Evolutionary conservation across 192 early-diverging fungal species (phyloP).

Genomic region (Paraglomus brasilianum): DNA sequence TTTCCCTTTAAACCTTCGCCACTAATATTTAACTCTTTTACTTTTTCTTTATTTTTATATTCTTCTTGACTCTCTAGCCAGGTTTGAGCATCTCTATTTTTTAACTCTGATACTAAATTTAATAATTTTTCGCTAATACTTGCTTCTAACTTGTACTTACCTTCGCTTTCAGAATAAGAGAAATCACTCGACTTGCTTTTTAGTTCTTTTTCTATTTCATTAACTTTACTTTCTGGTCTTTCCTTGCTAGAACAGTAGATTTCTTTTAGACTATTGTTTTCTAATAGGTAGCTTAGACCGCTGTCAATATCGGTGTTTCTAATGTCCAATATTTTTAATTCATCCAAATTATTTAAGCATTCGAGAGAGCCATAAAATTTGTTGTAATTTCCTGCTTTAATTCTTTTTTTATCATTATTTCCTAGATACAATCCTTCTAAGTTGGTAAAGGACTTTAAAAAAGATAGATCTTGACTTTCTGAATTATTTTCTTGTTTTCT

Average conservation of each 20-base stretch:
- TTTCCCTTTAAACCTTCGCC: background rate
- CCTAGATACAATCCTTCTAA: background rate
- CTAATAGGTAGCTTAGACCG: no score
- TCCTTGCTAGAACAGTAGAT: no score
- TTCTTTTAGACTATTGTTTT: no score
- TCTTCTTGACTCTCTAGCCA: background rate
- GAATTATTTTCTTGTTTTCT: background rate
- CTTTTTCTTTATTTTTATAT: background rate
- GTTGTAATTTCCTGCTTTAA: background rate
- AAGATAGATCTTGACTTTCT: slow-evolving; percentile 8
- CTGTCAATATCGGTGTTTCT: background rate
- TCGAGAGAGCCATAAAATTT: background rate
- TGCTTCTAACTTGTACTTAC: no score
- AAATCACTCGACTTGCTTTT: no score
- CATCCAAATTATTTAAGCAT: background rate
- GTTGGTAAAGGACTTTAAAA: background rate
- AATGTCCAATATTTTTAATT: background rate
- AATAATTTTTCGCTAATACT: no score
- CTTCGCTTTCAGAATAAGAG: no score
- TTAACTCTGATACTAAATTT: no score
- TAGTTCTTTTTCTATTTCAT: no score
- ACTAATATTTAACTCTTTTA: background rate
- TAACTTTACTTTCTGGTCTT: no score
- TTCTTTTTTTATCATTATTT: background rate
- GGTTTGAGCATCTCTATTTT: no score